A percentile compares a stretch with the other conserved stretches of the same genome.
phyloP scores from a whole-genome alignment of 2,329 filamentous ascomycete genomes.

The Aspergillus brasiliensis region DNA sequence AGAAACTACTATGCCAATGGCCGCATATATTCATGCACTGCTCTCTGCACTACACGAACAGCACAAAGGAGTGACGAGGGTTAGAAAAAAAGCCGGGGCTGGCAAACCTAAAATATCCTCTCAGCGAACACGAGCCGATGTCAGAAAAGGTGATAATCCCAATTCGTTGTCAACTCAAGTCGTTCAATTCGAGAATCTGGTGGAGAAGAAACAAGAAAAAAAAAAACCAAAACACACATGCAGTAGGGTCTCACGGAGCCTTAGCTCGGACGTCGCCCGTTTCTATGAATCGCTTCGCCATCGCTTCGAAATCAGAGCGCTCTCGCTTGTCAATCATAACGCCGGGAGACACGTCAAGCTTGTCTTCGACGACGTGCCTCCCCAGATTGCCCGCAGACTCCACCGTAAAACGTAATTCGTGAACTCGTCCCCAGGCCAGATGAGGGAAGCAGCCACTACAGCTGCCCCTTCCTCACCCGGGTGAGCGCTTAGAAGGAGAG shows the following conservation, averaged over 20 bases:
- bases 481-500: neutral
- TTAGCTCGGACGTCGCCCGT: conserved; percentile 7
- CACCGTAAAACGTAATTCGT: conserved; percentile 5
- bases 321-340: conserved; percentile 12
- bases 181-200: neutral
- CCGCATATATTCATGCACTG: neutral
- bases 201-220: neutral
- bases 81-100: neutral
- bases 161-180: neutral
- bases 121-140: neutral
- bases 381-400: neutral
- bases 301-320: conserved; percentile 9
- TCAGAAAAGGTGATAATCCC: neutral
- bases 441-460: neutral
- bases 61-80: neutral
- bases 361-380: neutral
- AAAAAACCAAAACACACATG: neutral
- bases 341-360: conserved; percentile 1
- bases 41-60: neutral
- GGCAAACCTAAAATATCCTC: neutral
- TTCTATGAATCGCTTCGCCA: conserved; percentile 5
- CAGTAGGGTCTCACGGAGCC: conserved; percentile 1
- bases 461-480: neutral
- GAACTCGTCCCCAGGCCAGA: neutral
- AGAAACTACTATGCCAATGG: neutral